Evolutionary conservation across 2,329 filamentous ascomycete species (phyloP).

Genomic region (Ophiostoma quercus): DNA sequence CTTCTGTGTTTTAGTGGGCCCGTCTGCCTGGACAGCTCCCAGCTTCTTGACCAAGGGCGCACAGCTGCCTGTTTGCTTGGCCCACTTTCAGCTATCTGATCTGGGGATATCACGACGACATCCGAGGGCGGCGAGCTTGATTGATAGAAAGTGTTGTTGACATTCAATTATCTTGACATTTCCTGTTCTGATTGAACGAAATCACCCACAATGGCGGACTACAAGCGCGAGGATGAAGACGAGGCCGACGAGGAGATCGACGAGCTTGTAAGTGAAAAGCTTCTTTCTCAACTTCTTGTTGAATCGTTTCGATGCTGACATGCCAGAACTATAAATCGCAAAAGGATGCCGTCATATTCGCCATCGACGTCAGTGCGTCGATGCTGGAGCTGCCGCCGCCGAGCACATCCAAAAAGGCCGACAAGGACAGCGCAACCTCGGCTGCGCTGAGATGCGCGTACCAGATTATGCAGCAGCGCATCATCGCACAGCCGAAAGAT

Average conservation of each 20-base stretch:
- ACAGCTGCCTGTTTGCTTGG: slow-evolving; percentile 2
- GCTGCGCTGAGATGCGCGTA: slow-evolving; percentile 93
- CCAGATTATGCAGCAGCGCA: slow-evolving; percentile 93
- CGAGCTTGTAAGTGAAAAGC: slow-evolving; percentile 30
- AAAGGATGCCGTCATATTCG: slow-evolving; percentile 97
- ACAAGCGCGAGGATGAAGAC: slow-evolving; percentile 53
- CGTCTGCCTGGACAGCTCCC: neutral
- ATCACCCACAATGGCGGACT: slow-evolving; percentile 30
- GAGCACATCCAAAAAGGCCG: slow-evolving; percentile 70
- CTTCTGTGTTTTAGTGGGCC: slow-evolving; percentile 8
- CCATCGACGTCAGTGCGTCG: slow-evolving; percentile 82
- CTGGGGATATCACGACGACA: neutral
- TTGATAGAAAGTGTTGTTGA: neutral
- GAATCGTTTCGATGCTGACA: neutral
- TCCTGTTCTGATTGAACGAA: neutral
- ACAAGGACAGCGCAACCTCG: slow-evolving; percentile 69
- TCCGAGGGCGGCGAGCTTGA: neutral
- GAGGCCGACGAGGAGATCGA: slow-evolving; percentile 59
- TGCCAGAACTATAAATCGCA: slow-evolving; percentile 66
- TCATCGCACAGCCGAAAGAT: slow-evolving; percentile 92
- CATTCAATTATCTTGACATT: neutral
- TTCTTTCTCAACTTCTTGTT: neutral
- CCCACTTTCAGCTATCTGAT: neutral
- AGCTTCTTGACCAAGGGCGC: neutral
- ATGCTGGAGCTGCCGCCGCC: slow-evolving; percentile 69